These are phyloP conservation scores for Avicennia marina DNA, from an alignment of 257 asterid genomes.

Conservation along the genomic window DNA sequence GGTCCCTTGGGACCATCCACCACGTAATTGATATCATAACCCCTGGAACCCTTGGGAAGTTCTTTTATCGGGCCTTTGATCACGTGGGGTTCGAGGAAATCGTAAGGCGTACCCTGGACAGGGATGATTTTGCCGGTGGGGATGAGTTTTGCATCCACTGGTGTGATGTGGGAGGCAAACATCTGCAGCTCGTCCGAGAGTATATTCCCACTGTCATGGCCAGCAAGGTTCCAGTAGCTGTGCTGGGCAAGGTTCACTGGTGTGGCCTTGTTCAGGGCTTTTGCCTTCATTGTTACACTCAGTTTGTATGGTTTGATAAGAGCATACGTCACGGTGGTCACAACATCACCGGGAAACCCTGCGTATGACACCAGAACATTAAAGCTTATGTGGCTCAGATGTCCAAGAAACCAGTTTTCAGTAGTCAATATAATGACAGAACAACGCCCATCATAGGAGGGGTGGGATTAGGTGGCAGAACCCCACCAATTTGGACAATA, in stretches of 20 bases:
- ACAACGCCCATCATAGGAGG: no score
- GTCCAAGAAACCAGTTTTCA: no score
- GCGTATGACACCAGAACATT: neutral
- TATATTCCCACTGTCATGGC: constrained; percentile 61
- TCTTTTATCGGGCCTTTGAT: constrained; percentile 42
- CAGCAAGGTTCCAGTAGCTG: constrained; percentile 77
- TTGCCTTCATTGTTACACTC: constrained; percentile 52
- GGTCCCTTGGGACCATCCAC: constrained; percentile 30
- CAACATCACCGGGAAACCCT: constrained; percentile 81
- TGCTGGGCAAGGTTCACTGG: constrained; percentile 85
- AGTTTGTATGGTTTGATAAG: constrained; percentile 38
- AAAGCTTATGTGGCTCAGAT: no score
- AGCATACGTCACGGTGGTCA: constrained; percentile 42
- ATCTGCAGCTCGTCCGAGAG: constrained; percentile 58
- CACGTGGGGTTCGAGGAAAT: constrained; percentile 40
- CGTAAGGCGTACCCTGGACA: constrained; percentile 56
- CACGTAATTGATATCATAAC: constrained; percentile 71
- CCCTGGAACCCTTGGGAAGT: constrained; percentile 43
- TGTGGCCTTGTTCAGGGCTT: constrained; percentile 60
- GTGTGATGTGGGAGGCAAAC: constrained; percentile 60
- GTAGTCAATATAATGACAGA: no score
- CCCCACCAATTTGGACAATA: neutral
- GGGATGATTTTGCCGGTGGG: constrained; percentile 54
- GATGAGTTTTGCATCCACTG: constrained; percentile 40
- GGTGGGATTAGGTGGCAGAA: no score